phyloP scores from a whole-genome alignment of 805 yeast genomes.

The Saccharomycopsis microspora region DNA sequence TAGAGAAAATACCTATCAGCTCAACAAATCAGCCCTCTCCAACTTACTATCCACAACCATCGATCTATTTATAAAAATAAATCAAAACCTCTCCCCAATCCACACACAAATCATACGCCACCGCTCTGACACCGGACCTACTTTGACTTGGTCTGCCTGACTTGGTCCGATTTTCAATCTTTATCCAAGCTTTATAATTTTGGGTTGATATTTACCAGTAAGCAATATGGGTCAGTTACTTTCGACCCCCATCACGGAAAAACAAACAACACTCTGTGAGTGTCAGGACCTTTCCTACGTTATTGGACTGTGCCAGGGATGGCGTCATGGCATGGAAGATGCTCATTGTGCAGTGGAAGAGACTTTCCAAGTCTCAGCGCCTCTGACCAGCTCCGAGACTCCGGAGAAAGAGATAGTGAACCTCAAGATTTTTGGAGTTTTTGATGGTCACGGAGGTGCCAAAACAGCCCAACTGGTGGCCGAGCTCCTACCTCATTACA shows the following conservation, averaged over 20 bases:
- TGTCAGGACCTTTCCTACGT: slow-evolving; percentile 8
- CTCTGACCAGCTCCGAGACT: slow-evolving; percentile 6
- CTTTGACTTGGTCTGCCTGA: no score
- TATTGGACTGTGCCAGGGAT: slow-evolving; percentile 51
- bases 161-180: no score
- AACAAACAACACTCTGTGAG: slow-evolving; percentile 19
- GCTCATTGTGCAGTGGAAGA: slow-evolving; percentile 59
- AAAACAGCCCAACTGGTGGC: slow-evolving; percentile 46
- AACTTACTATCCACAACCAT: no score
- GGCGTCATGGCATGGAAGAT: slow-evolving; percentile 98
- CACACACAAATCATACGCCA: no score
- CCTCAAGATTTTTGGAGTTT: slow-evolving; percentile 48
- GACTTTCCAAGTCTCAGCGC: slow-evolving; percentile 8
- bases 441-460: slow-evolving; percentile 78
- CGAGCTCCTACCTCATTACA: slow-evolving; percentile 27
- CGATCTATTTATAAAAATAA: no score
- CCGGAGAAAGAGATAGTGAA: slow-evolving; percentile 19
- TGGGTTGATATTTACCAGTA: background rate
- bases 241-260: slow-evolving; percentile 80
- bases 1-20: no score
- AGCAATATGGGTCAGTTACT: slow-evolving; percentile 84
- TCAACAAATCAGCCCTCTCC: no score
- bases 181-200: no score
- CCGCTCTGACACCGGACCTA: no score
- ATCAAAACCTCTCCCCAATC: no score